A percentile compares a stretch with the other conserved stretches of the same genome.
Conservation (phyloP, 768 basidiomycete species). For the Gymnopilus dilepis region DNA sequence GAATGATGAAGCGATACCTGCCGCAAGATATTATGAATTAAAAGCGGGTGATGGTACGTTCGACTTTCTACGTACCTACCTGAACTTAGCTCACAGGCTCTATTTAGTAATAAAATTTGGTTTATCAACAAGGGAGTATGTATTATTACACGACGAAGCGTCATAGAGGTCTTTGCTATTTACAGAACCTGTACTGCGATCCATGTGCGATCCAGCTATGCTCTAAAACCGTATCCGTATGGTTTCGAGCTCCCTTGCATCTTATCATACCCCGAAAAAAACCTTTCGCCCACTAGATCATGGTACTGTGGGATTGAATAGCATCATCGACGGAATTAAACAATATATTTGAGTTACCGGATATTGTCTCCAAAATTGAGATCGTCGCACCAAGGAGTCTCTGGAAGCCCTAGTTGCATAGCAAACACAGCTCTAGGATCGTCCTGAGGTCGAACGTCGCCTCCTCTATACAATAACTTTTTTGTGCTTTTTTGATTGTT, state of each 20-base stretch:
- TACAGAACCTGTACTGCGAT: not conserved
- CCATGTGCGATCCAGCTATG: not conserved
- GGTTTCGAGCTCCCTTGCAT: too few relatives aligned
- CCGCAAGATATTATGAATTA: conserved; percentile 87
- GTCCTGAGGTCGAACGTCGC: not conserved
- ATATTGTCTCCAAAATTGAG: not conserved
- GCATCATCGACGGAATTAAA: too few relatives aligned
- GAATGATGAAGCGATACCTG: conserved; percentile 84
- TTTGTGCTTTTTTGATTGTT: conserved; percentile 2
- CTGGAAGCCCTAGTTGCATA: not conserved
- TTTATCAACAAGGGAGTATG: conserved; percentile 80
- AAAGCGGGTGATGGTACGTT: conserved; percentile 75
- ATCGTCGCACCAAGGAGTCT: not conserved
- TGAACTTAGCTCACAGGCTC: conserved; percentile 1
- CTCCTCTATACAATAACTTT: not conserved
- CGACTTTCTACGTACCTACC: conserved; percentile 3
- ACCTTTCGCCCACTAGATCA: too few relatives aligned
- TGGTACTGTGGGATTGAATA: too few relatives aligned
- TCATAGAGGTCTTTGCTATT: conserved; percentile 30
- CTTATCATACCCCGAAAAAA: too few relatives aligned
- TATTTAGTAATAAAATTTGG: conserved; percentile 84
- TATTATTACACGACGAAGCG: conserved; percentile 82
- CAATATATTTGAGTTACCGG: too few relatives aligned
- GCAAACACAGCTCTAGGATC: not conserved
- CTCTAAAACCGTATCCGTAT: too few relatives aligned